phyloP scores from a whole-genome alignment of 2,329 filamentous ascomycete genomes.

The Thelonectria blattea region DNA sequence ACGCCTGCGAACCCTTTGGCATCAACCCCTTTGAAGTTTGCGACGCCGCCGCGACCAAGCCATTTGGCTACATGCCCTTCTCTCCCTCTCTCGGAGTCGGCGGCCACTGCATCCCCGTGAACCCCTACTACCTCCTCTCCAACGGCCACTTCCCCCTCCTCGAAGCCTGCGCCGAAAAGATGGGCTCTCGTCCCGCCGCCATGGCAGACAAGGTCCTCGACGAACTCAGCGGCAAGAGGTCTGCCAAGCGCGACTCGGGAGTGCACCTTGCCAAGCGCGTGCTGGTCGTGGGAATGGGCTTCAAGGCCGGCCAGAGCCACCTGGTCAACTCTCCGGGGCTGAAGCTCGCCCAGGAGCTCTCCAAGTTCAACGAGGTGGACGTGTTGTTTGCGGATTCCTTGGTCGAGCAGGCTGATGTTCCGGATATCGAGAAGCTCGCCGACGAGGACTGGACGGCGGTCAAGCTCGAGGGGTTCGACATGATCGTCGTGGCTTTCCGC shows the following conservation, averaged over 20 bases:
- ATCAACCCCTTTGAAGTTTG: slow-evolving; percentile 59
- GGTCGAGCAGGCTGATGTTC: slow-evolving; percentile 25
- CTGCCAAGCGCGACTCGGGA: slow-evolving; percentile 18
- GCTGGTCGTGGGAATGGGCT: slow-evolving; percentile 30
- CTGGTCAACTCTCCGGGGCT: slow-evolving; percentile 32
- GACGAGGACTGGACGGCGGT: slow-evolving; percentile 27
- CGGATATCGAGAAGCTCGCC: slow-evolving; percentile 20
- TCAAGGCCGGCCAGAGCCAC: slow-evolving; percentile 34
- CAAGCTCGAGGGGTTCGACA: slow-evolving; percentile 27
- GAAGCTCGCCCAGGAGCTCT: slow-evolving; percentile 21
- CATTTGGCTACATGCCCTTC: slow-evolving; percentile 57
- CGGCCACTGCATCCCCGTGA: slow-evolving; percentile 62
- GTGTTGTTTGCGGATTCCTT: slow-evolving; percentile 30
- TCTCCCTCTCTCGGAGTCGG: slow-evolving; percentile 56
- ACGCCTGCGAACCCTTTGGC: slow-evolving; percentile 51
- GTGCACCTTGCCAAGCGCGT: slow-evolving; percentile 19
- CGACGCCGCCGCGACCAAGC: slow-evolving; percentile 54
- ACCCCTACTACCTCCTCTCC: slow-evolving; percentile 57
- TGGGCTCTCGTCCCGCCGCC: slow-evolving; percentile 2
- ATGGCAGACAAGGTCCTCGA: slow-evolving; percentile 21
- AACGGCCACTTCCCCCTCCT: slow-evolving; percentile 52
- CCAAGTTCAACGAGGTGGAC: slow-evolving; percentile 21
- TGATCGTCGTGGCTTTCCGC: slow-evolving; percentile 26
- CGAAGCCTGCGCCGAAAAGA: slow-evolving; percentile 1
- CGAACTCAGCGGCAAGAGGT: not conserved